Base-by-base conservation (phyloP, 176 grass and related monocot genomes). In the Hordeum marinum region DNA sequence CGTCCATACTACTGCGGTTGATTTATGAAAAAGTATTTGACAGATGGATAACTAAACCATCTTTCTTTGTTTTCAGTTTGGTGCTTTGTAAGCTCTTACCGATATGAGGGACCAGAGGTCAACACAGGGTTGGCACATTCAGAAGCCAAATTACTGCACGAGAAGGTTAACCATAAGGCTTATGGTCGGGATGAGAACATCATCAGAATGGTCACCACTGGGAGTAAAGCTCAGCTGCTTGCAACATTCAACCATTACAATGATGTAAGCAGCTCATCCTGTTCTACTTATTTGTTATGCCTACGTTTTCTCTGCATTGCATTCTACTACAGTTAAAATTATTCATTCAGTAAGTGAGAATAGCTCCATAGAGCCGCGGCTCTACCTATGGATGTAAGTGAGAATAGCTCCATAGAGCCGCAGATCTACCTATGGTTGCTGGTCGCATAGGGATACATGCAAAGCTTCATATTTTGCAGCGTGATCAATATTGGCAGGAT, bases 191-290 rank as follows among this genome's bases (percentile, higher is more conserved):
- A 95, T 75, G 93, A 92, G 21, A 78, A 14, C 45, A 15, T 98
- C 61, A 90, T 90, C 67, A 93, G 87, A 50, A 88, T 95, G 72
- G 87, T 98, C 45, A 87, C 96, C 12, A 95, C 96, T 18, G 89
- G 91, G 71, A 95, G 96, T 89, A 95, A 92, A 79, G 83, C 89
- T 83, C 93, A 98, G 80, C 80, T 98, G 54, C 26, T 90, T 68
- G 93, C 83, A 26, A 95, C 93, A 77, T 87, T 98, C 46, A 98
- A 95, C 64, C 46, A 87, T 24, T 95, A 98, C 68, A 94, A 93
- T 41, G 88, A 92, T 75, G 37, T 45, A 12, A 62, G 14, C 52
- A 48, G 10, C 21, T 70, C 62, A 71, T 78, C 71, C 7, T 60
- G 18, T 34, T 54, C 41, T 68, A 65, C 34, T 12, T 76, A 65